Evolutionary conservation across 192 early-diverging fungal species (phyloP).

Genomic region (Gigaspora rosea): DNA sequence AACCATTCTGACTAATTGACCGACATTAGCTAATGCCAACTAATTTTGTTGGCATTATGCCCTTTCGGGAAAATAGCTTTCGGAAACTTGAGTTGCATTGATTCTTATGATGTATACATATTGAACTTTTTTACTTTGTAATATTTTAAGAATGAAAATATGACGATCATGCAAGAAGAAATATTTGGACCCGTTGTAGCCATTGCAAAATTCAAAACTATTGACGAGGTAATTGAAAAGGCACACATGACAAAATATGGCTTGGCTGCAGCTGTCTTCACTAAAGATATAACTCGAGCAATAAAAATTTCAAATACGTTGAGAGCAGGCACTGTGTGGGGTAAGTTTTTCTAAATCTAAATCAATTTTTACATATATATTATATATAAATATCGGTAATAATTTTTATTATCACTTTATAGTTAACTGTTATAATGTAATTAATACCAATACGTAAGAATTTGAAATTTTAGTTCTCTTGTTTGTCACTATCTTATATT

Average conservation of each 20-base stretch:
- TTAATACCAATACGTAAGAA: not conserved
- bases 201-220: slow-evolving; percentile 70
- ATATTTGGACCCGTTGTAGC: slow-evolving; percentile 88
- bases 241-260: slow-evolving; percentile 78
- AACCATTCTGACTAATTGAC: too few relatives aligned
- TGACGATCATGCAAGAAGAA: slow-evolving; percentile 70
- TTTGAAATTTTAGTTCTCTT: not conserved
- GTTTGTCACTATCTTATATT: not conserved
- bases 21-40: too few relatives aligned
- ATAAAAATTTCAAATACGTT: slow-evolving; percentile 52
- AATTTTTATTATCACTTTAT: not conserved
- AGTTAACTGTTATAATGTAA: slow-evolving; percentile 29
- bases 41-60: too few relatives aligned
- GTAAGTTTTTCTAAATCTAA: slow-evolving; percentile 34
- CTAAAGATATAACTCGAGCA: slow-evolving; percentile 61
- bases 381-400: not conserved
- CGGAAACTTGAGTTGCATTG: too few relatives aligned
- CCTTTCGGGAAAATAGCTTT: too few relatives aligned
- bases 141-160: slow-evolving; percentile 38
- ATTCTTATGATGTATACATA: not conserved
- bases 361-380: slow-evolving; percentile 30
- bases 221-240: slow-evolving; percentile 70
- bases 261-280: slow-evolving; percentile 75
- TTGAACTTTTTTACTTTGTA: not conserved
- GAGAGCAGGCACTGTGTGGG: slow-evolving; percentile 65